These are phyloP conservation scores for Aristolochia californica DNA, from an alignment of 164 flowering plant species.

Conservation along the genomic window DNA sequence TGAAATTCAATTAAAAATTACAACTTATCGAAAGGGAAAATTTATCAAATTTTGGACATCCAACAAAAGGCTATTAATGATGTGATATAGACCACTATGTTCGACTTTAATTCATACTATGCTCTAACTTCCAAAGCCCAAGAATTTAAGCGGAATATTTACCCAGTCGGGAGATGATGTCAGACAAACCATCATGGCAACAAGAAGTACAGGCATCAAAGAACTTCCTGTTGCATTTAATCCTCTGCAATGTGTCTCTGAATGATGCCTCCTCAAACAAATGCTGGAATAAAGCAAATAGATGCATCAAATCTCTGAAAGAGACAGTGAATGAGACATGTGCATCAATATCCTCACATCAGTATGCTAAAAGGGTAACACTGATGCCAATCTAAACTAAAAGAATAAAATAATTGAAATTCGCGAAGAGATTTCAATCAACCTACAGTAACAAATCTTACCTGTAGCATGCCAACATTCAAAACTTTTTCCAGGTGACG, in stretches of 20 bases:
- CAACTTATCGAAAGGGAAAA: no score
- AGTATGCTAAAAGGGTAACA: not conserved
- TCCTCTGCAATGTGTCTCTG: conserved; percentile 16
- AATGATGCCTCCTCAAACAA: conserved; percentile 17
- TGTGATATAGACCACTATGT: no score
- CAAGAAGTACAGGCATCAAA: conserved; percentile 16
- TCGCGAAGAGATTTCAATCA: not conserved
- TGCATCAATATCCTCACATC: not conserved
- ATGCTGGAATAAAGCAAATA: conserved; percentile 10
- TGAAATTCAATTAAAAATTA: no score
- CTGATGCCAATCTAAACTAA: not conserved
- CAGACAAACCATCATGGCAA: conserved; percentile 14
- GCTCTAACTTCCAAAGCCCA: no score
- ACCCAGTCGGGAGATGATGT: conserved; percentile 15
- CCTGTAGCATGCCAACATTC: conserved; percentile 18
- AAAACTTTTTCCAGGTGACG: conserved; percentile 17
- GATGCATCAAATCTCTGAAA: not conserved
- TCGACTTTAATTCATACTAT: no score
- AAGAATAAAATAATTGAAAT: not conserved
- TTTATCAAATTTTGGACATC: no score
- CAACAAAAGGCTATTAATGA: no score
- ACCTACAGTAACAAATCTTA: conserved; percentile 5
- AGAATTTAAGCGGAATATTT: not conserved
- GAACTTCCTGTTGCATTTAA: conserved; percentile 14
- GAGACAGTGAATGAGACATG: not conserved